Percentiles rank a stretch among this genome's conserved stretches.
Evolutionary conservation across 352 stramenopile genomes (phyloP).

Genomic region (Globisporangium echinulatum): DNA sequence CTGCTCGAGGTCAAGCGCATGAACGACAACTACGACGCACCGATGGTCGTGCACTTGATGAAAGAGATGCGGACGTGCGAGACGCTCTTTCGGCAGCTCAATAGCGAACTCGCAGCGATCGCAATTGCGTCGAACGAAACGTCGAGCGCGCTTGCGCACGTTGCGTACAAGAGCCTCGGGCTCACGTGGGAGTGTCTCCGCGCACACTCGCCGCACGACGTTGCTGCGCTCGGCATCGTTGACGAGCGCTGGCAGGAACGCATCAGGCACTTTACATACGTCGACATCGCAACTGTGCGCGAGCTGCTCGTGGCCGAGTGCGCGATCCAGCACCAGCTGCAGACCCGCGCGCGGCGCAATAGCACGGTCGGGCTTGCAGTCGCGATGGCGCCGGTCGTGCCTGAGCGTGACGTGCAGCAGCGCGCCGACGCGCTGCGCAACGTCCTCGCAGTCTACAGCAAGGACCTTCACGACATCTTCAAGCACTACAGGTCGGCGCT

Average conservation of each 20-base stretch:
- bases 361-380: constrained; percentile 8
- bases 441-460: constrained; percentile 53
- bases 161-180: constrained; percentile 59
- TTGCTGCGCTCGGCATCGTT: constrained; percentile 34
- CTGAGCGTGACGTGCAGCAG: constrained; percentile 52
- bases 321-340: constrained; percentile 18
- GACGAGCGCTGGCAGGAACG: constrained; percentile 61
- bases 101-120: constrained; percentile 50
- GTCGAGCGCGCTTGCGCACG: constrained; percentile 50
- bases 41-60: constrained; percentile 64
- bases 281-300: constrained; percentile 42
- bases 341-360: constrained; percentile 10
- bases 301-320: constrained; percentile 53
- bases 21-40: constrained; percentile 52
- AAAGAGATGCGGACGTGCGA: constrained; percentile 82
- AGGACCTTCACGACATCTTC: constrained; percentile 78
- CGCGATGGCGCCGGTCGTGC: constrained; percentile 30
- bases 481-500: constrained; percentile 64
- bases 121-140: constrained; percentile 71
- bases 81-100: constrained; percentile 69
- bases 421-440: constrained; percentile 43
- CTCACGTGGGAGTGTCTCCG: constrained; percentile 62
- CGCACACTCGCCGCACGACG: constrained; percentile 22
- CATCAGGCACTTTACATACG: constrained; percentile 49
- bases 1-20: constrained; percentile 26